phyloP scores from a whole-genome alignment of 306 rosid species.

The Cucurbita pepo region DNA sequence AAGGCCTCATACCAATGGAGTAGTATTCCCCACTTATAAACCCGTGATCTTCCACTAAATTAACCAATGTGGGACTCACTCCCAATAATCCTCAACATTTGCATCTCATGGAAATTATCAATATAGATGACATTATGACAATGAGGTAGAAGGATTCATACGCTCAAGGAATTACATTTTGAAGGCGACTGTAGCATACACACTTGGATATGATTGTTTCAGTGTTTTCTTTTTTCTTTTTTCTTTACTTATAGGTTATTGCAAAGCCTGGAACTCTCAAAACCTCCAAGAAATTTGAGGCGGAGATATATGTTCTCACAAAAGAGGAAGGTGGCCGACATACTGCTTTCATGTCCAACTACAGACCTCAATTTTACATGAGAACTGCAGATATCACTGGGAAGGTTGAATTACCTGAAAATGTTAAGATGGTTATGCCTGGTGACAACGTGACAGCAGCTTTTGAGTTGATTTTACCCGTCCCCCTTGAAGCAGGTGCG shows the following conservation, averaged over 20 bases:
- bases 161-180: neutral
- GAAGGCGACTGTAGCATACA: neutral
- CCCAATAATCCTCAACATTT: too few relatives aligned
- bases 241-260: constrained; percentile 43
- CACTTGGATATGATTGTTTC: neutral
- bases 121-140: neutral
- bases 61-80: too few relatives aligned
- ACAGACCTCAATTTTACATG: constrained; percentile 90
- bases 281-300: constrained; percentile 79
- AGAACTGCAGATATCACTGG: constrained; percentile 97
- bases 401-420: constrained; percentile 80
- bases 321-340: constrained; percentile 99
- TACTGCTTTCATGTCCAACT: constrained; percentile 93
- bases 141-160: neutral
- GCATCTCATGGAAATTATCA: neutral
- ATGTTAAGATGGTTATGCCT: constrained; percentile 95
- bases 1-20: too few relatives aligned
- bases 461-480: constrained; percentile 70
- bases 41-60: too few relatives aligned
- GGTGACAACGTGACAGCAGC: constrained; percentile 88
- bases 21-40: too few relatives aligned
- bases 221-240: neutral
- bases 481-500: constrained; percentile 91
- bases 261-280: constrained; percentile 83
- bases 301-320: constrained; percentile 91